Conservation (phyloP, 2,329 filamentous ascomycete species). For the Clonostachys sp. region DNA sequence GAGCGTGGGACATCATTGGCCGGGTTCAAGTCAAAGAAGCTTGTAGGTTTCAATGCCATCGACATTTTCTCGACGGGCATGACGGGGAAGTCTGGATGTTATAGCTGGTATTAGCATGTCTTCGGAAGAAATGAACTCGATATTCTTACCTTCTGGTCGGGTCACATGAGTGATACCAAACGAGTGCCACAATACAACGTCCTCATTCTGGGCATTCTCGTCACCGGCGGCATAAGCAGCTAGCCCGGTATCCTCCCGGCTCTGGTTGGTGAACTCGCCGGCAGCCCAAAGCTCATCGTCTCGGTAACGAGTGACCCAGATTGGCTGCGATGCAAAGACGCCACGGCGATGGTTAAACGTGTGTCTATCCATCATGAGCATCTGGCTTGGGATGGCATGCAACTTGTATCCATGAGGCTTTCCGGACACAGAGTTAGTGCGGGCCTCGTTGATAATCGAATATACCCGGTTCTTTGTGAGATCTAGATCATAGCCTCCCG, state of each 20-base stretch:
- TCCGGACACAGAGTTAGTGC: conserved; percentile 29
- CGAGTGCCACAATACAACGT: conserved; percentile 85
- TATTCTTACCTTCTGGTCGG: conserved; percentile 7
- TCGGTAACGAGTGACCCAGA: conserved; percentile 43
- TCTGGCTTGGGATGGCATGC: conserved; percentile 35
- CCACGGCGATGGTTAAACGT: conserved; percentile 8
- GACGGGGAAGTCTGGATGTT: conserved; percentile 55
- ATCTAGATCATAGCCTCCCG: conserved; percentile 39
- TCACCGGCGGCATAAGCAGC: conserved; percentile 1
- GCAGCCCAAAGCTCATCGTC: conserved; percentile 45
- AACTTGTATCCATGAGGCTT: conserved; percentile 37
- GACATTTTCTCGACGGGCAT: conserved; percentile 56
- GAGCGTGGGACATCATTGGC: conserved; percentile 31
- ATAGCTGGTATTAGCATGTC: neutral
- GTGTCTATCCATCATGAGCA: conserved; percentile 13
- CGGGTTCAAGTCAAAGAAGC: conserved; percentile 45
- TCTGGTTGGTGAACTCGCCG: conserved; percentile 47
- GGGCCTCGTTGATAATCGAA: conserved; percentile 37
- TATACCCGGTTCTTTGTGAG: conserved; percentile 36
- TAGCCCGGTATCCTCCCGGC: conserved; percentile 22
- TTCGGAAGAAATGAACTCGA: neutral
- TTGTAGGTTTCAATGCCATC: conserved; percentile 40
- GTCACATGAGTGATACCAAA: conserved; percentile 80
- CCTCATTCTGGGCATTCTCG: conserved; percentile 65
- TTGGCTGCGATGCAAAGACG: conserved; percentile 34